Percentiles rank a stretch among this genome's conserved stretches.
phyloP scores from a whole-genome alignment of 2,329 filamentous ascomycete genomes.

The Aspergillus quadrilineatus region DNA sequence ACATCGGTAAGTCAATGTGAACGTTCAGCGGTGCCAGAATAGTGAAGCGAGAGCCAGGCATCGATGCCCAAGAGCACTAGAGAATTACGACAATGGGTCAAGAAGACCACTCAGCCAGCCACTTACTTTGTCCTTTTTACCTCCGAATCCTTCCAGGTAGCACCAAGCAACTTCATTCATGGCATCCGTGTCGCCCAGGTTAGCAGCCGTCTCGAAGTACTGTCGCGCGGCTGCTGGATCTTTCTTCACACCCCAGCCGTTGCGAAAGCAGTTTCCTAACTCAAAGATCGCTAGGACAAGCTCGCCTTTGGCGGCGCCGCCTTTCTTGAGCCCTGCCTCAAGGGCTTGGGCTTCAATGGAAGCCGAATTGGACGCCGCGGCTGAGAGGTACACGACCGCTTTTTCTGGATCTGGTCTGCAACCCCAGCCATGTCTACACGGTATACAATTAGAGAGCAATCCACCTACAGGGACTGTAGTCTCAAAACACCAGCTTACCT shows the following conservation, averaged over 20 bases:
- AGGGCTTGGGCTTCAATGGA: constrained; percentile 82
- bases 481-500: constrained; percentile 53
- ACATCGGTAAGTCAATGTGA: constrained; percentile 10
- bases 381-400: constrained; percentile 80
- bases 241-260: constrained; percentile 88
- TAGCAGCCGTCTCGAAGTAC: constrained; percentile 97
- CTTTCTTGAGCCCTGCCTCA: constrained; percentile 83
- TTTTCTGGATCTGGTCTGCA: constrained; percentile 68
- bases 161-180: constrained; percentile 98
- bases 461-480: neutral
- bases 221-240: constrained; percentile 81
- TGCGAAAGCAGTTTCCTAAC: constrained; percentile 71
- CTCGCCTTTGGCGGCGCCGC: constrained; percentile 92
- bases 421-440: constrained; percentile 83
- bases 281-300: constrained; percentile 95
- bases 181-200: constrained; percentile 91
- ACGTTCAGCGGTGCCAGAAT: constrained; percentile 19
- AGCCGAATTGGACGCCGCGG: constrained; percentile 87
- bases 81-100: neutral
- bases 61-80: constrained; percentile 33
- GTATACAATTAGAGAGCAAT: neutral
- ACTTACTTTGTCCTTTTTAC: constrained; percentile 97
- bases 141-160: constrained; percentile 93
- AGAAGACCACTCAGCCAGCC: constrained; percentile 3
- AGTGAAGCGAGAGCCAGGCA: constrained; percentile 24